A percentile compares a stretch with the other conserved stretches of the same genome.
Conservation (phyloP, 1,284 basidiomycete species). For the Cryptococcus sp. region DNA sequence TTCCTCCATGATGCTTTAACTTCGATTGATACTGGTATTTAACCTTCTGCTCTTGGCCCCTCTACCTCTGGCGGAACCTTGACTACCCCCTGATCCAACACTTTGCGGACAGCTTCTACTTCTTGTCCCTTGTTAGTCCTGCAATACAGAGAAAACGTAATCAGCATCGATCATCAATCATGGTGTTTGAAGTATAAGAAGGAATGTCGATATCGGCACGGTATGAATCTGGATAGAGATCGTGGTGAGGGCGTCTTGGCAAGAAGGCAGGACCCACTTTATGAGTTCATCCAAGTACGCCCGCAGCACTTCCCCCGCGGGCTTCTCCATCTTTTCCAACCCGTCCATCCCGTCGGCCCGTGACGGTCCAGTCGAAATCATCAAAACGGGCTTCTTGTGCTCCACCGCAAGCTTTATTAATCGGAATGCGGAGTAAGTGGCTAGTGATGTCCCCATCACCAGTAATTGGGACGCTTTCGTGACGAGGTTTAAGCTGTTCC, state of each 20-base stretch:
- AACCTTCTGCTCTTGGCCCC: slow-evolving; percentile 41
- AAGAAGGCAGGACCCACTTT: slow-evolving; percentile 31
- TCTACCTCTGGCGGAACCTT: slow-evolving; percentile 42
- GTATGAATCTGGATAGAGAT: too few relatives aligned
- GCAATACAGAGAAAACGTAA: neutral
- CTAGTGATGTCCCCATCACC: slow-evolving; percentile 81
- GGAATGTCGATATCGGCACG: too few relatives aligned
- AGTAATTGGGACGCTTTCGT: slow-evolving; percentile 68
- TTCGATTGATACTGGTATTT: neutral
- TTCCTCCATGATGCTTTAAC: too few relatives aligned
- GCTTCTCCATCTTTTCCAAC: slow-evolving; percentile 73
- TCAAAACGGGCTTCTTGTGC: slow-evolving; percentile 70
- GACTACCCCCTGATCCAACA: slow-evolving; percentile 44
- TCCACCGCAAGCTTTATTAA: slow-evolving; percentile 79
- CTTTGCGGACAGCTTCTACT: slow-evolving; percentile 37
- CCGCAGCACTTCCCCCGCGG: slow-evolving; percentile 68
- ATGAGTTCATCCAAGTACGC: slow-evolving; percentile 56
- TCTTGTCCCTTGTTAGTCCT: slow-evolving; percentile 39
- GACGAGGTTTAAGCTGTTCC: slow-evolving; percentile 63
- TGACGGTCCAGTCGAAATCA: slow-evolving; percentile 83
- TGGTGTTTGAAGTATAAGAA: too few relatives aligned
- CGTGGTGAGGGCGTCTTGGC: neutral
- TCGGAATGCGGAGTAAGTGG: slow-evolving; percentile 87
- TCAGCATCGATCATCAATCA: slow-evolving; percentile 7
- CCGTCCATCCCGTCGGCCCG: slow-evolving; percentile 73